A percentile compares a stretch with the other conserved stretches of the same genome.
phyloP scores from a whole-genome alignment of 2,329 filamentous ascomycete species.

The Colletotrichum plurivorum region DNA sequence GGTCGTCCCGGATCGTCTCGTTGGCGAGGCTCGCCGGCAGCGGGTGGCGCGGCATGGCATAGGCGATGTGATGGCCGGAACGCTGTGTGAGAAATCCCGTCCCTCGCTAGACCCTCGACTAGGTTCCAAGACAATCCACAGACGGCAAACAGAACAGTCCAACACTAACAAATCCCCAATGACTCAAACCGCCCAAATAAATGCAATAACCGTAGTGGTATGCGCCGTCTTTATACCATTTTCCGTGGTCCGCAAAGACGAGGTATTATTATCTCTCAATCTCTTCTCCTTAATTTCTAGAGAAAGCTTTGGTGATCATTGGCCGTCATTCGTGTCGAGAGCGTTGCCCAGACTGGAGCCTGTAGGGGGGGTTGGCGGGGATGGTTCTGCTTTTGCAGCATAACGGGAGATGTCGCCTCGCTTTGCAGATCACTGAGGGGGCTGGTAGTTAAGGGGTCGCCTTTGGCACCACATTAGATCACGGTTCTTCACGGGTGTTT shows the following conservation, averaged over 20 bases:
- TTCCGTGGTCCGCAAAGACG: constrained; percentile 36
- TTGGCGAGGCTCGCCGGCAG: constrained; percentile 4
- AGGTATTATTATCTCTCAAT: constrained; percentile 36
- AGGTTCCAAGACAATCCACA: constrained; percentile 35
- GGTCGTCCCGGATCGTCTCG: background rate
- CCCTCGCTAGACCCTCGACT: constrained; percentile 31
- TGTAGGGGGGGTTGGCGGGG: constrained; percentile 29
- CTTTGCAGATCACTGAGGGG: constrained; percentile 66
- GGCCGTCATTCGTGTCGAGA: constrained; percentile 40
- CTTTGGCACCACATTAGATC: constrained; percentile 57
- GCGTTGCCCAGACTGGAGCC: constrained; percentile 26
- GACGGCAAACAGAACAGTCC: constrained; percentile 37
- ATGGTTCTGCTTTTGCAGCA: constrained; percentile 34
- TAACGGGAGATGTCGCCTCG: constrained; percentile 32
- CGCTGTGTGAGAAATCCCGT: constrained; percentile 23
- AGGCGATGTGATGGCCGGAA: constrained; percentile 11
- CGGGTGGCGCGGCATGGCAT: constrained; percentile 8
- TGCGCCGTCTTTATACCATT: constrained; percentile 38
- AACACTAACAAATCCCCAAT: constrained; percentile 37
- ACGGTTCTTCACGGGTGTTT: background rate
- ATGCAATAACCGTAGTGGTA: constrained; percentile 40
- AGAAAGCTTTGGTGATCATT: constrained; percentile 45
- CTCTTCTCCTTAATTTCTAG: constrained; percentile 36
- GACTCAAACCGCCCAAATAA: constrained; percentile 39
- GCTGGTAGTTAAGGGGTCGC: constrained; percentile 87